Conservation (phyloP, 495 filamentous ascomycete genomes). For the Aspergillus avenaceus region DNA sequence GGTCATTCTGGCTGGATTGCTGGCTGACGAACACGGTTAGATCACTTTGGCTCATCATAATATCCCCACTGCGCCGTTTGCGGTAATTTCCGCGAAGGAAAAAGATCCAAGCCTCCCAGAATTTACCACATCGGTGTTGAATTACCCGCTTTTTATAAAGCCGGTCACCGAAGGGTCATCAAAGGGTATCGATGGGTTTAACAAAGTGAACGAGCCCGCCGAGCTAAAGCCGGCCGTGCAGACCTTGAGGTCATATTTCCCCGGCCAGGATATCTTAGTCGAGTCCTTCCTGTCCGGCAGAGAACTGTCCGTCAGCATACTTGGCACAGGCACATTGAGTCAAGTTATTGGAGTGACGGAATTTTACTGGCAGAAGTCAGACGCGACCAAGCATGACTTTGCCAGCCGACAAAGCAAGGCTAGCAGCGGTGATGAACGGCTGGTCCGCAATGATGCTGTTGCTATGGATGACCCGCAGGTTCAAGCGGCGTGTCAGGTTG, state of each 20-base stretch:
- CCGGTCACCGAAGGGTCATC: constrained; percentile 15
- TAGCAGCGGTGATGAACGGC: neutral
- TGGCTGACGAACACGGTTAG: constrained; percentile 2
- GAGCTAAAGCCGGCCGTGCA: constrained; percentile 8
- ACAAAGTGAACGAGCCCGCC: constrained; percentile 13
- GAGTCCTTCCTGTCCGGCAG: constrained; percentile 21
- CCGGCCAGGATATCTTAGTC: constrained; percentile 17
- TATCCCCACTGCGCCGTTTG: constrained; percentile 18
- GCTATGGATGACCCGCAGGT: constrained; percentile 8
- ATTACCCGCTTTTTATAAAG: constrained; percentile 20
- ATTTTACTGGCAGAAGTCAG: constrained; percentile 1
- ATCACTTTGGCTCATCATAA: constrained; percentile 14
- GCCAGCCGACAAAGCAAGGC: constrained; percentile 7
- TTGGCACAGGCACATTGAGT: constrained; percentile 17
- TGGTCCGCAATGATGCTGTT: neutral
- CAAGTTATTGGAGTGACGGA: constrained; percentile 13
- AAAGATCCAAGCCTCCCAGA: neutral
- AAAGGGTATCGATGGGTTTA: constrained; percentile 12
- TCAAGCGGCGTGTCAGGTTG: constrained; percentile 9
- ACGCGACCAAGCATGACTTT: constrained; percentile 1
- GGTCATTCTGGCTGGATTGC: too few species aligned
- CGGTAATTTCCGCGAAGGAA: neutral
- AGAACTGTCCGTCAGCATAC: constrained; percentile 22
- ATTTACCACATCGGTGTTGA: neutral
- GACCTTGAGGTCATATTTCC: constrained; percentile 7